phyloP scores from a whole-genome alignment of 169 alveolate species.

The Plasmodium relictum region DNA sequence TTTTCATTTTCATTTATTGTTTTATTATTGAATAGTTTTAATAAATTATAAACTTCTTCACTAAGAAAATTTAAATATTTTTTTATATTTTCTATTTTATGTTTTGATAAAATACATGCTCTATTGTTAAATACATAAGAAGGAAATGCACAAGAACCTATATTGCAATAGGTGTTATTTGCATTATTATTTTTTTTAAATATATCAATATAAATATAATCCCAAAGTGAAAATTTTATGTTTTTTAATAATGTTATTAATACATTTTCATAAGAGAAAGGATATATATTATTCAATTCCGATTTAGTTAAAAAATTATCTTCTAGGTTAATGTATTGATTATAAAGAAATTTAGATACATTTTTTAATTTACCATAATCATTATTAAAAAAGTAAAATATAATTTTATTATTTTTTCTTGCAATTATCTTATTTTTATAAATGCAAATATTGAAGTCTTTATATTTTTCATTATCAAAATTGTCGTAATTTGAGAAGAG shows the following conservation, averaged over 20 bases:
- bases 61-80: neutral
- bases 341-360: neutral
- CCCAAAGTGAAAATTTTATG: conserved; percentile 33
- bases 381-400: conserved; percentile 45
- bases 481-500: neutral
- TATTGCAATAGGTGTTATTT: neutral
- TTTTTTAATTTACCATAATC: conserved; percentile 29
- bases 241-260: conserved; percentile 7
- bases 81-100: neutral
- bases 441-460: conserved; percentile 7
- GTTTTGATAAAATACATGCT: neutral
- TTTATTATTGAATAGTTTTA: neutral
- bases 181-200: neutral
- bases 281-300: neutral
- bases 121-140: neutral
- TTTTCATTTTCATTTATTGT: neutral
- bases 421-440: conserved; percentile 22
- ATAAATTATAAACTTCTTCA: neutral
- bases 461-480: neutral
- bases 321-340: conserved; percentile 58
- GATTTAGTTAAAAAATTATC: conserved; percentile 50
- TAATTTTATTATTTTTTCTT: conserved; percentile 9
- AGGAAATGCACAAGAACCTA: neutral
- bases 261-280: conserved; percentile 4
- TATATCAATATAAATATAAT: conserved; percentile 51